Evolutionary conservation across 2,329 filamentous ascomycete genomes (phyloP).

Genomic region (Zymoseptoria brevis): DNA sequence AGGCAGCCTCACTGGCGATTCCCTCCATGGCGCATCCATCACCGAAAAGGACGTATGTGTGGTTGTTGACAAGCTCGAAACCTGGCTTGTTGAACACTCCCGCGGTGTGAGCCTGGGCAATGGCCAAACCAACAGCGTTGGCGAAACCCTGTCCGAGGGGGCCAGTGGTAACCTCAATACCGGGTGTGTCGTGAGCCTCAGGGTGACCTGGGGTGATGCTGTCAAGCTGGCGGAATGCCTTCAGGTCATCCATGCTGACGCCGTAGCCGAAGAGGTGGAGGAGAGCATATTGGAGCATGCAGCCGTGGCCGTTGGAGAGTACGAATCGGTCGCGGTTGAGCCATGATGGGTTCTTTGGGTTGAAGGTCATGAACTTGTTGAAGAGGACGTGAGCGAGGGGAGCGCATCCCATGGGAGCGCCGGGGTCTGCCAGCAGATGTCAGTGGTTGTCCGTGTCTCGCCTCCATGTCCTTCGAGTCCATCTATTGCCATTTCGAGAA

Average conservation of each 20-base stretch:
- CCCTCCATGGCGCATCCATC: slow-evolving; percentile 99
- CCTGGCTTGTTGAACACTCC: slow-evolving; percentile 95
- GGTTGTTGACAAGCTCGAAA: slow-evolving; percentile 86
- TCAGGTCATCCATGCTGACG: slow-evolving; percentile 81
- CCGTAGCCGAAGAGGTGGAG: slow-evolving; percentile 93
- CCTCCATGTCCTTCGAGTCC: background rate
- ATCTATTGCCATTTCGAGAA: background rate
- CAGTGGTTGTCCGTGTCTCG: background rate
- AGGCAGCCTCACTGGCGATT: slow-evolving; percentile 86
- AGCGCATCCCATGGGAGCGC: slow-evolving; percentile 96
- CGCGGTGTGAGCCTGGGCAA: slow-evolving; percentile 86
- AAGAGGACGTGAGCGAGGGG: slow-evolving; percentile 93
- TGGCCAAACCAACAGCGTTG: slow-evolving; percentile 96
- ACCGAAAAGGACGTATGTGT: slow-evolving; percentile 94
- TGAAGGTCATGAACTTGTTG: slow-evolving; percentile 99
- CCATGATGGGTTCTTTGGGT: slow-evolving; percentile 98
- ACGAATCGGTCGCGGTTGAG: slow-evolving; percentile 97
- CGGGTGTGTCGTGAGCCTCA: slow-evolving; percentile 91
- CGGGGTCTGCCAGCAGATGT: slow-evolving; percentile 44
- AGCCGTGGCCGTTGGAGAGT: slow-evolving; percentile 97
- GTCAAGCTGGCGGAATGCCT: slow-evolving; percentile 77
- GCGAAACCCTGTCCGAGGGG: slow-evolving; percentile 95
- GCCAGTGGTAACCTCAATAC: slow-evolving; percentile 95
- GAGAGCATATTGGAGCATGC: slow-evolving; percentile 98
- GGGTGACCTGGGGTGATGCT: slow-evolving; percentile 92